Base-by-base conservation (phyloP, 805 yeast species). In the Suhomyces faveliae region DNA sequence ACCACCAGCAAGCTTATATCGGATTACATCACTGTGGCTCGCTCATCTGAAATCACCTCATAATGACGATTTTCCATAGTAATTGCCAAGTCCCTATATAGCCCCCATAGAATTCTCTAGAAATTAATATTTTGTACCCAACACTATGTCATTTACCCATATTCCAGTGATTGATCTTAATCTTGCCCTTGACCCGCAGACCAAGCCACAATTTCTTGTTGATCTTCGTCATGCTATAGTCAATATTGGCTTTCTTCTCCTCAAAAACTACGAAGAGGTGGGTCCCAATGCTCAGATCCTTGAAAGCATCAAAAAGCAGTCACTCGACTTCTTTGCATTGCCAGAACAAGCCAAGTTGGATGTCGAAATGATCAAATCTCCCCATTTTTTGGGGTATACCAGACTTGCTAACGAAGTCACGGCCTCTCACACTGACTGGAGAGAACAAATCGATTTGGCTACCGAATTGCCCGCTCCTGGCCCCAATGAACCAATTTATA, bases 361-460 rank as follows among this genome's bases (percentile, higher is more conserved):
- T 40, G 70, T 73, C 48, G 84, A 76, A 40, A 81, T 78, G 87
- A 74, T 68, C 41, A 68, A 72, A 53, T 79, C 78, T 51, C 81
- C 81, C 5, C 84, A 81, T 54, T 81, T 83, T 53, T 71, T 76
- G 56, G 87, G 84, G 4, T 83, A 76, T 67, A 75, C 81, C 24
- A 64, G 73, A 30, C 64, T 81, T 20, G 85, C 83, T 5, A 78
- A 80, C 49, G 86, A 81, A 55, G 74, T 78, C 44, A 81, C 86
- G 0, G 80, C 81, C 10, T 66, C 67, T 19, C 66, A 66, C 21
- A 70, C 77, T 3, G 87, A 82, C 56, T 74, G 82, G 74, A 66
- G 86, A 48, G 87, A 82, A 55, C 87, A 83, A 61, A 75, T 77
- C 49, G 87, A 82, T 56, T 66, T 82, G 47, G 85, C 80, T 4